Evolutionary conservation across 371 early-diverging fungal species (phyloP), one percentile per base, ranked within the genome.

Genomic region (Mucor irregularis): DNA sequence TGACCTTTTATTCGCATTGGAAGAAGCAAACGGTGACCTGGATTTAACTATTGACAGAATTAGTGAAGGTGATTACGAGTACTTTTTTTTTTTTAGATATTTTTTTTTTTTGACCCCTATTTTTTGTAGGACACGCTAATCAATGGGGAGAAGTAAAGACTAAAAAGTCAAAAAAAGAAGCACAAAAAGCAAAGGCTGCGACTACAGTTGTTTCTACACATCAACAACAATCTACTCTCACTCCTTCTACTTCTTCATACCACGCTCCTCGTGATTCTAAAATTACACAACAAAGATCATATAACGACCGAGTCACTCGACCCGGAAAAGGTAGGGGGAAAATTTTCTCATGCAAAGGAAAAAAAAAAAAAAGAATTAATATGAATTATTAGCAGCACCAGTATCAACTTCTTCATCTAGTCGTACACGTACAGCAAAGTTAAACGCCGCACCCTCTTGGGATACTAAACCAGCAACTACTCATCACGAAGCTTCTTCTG

Each of bases 81-180:
- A 35, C 37, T 35, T 35, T 35, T 35, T 37, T 37, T 37, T 37
- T 37, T 37, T 43, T 30, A 14, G 17, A 13, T 34, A 9, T 30
- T 26, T 26, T 16, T 19, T 42, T 30, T 3, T 9, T 17, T 19
- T 17, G 5, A n/a, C 6, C 31, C 31, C 39, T 43, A 37, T 30
- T 39, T 34, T 21, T 38, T 38, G 14, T n/a, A 52, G 95, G 96
- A 53, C 89, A 85, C 67, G 90, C 90, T 33, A 80, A 77, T 61
- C 91, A 92, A 68, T 96, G 96, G 94, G 94, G 90, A 42, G 91
- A 94, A 75, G 96, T 94, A 67, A 90, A 91, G 73, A 82, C 84
- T 62, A 89, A 88, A 68, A 93, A 92, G 69, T 53, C 74, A 47
- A 79, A 74, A 46, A 73, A 70, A 60, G 72, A 70, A 65, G 71